Evolutionary conservation across 768 basidiomycete genomes (phyloP), one percentile per base, ranked within the genome.

Genomic region (Pulveroboletus sp.): DNA sequence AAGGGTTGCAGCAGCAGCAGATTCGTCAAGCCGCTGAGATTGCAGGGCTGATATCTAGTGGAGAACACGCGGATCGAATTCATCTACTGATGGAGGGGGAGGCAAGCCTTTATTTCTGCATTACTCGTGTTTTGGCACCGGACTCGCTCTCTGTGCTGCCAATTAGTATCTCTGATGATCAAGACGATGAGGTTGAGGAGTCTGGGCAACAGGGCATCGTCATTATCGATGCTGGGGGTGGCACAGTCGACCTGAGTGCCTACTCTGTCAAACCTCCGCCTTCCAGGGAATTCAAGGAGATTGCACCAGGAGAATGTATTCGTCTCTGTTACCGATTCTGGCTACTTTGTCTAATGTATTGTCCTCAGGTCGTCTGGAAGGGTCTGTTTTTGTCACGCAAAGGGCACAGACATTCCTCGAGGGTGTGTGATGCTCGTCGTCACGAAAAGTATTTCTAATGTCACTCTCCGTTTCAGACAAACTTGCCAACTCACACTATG

Each of bases 171-270:
- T 9, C 55, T 2, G 53, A 26, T 15, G 44, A 41, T 21, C 21
- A 21, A 2, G 21, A 21, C 2, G 21, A 21, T 21, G 21, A 21
- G 21, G 21, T 3, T 3, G 21, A 21, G 21, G 21, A 21, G 18
- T 27, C 54, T 69, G 76, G 62, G 1, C 64, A 64, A 1, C 51
- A 66, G 28, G 69, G 69, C 0, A 54, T 77, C 5, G 62, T 77
- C 17, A 59, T 80, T 6, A 67, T 78, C 14, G 79, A 79, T 58
- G 61, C 57, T 17, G 79, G 78, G 8, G 72, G 74, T 0, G 67
- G 76, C 3, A 74, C 68, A 4, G 51, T 71, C 12, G 72, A 72
- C 45, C 24, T 72, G 26, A 77, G 74, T 49, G 69, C 64, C 28
- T 73, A 62, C 60, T 65, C 52, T 5, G 57, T 63, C 38, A 64